Percentiles rank a stretch among this genome's conserved stretches.
Conservation (phyloP, 495 filamentous ascomycete genomes). For the Penicillium robsamsonii region DNA sequence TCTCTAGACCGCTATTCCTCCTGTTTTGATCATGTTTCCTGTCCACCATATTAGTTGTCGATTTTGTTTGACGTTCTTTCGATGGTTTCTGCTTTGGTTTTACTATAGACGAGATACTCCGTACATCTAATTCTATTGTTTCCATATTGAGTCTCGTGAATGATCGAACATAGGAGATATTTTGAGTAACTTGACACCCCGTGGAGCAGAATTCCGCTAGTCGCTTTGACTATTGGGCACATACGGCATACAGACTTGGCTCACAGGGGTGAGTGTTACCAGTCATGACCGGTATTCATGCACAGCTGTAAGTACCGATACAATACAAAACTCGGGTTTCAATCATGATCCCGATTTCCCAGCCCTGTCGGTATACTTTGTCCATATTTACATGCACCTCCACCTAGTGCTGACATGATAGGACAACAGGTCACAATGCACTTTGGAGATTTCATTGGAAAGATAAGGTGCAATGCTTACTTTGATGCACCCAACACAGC, state of each 20-base stretch:
- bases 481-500: conserved; percentile 9
- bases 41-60: background rate
- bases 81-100: conserved; percentile 5
- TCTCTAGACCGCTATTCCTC: conserved; percentile 4
- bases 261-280: conserved; percentile 3
- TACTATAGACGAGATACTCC: conserved; percentile 12
- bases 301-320: conserved; percentile 9
- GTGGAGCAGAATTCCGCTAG: background rate
- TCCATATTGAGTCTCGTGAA: conserved; percentile 3
- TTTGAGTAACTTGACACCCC: background rate
- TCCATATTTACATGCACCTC: conserved; percentile 6
- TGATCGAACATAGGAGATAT: background rate
- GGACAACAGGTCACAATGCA: conserved; percentile 1
- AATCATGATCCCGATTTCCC: conserved; percentile 11
- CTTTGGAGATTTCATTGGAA: conserved; percentile 9
- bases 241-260: background rate
- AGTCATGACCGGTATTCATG: conserved; percentile 8
- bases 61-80: conserved; percentile 1
- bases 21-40: background rate
- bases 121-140: background rate
- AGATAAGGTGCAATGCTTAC: conserved; percentile 18
- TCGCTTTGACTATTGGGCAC: background rate
- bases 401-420: conserved; percentile 9
- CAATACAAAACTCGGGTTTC: conserved; percentile 3
- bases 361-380: conserved; percentile 5